A percentile compares a stretch with the other conserved stretches of the same genome.
Conservation (phyloP, 345 rosid genomes). For the Mangifera indica region DNA sequence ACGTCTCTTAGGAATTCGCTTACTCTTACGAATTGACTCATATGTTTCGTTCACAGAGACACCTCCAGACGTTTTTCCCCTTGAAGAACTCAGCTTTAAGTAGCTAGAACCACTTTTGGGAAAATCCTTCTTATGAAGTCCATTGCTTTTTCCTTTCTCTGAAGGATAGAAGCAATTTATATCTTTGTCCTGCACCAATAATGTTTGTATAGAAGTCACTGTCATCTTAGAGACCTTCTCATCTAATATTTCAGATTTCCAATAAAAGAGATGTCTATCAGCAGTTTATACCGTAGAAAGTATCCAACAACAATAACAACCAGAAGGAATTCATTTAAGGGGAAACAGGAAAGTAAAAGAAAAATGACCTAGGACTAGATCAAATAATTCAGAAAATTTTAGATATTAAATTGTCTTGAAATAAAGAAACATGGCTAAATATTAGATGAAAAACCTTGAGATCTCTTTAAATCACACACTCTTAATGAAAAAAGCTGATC, state of each 20-base stretch:
- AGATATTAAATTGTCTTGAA: neutral
- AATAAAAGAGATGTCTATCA: slow-evolving; percentile 3
- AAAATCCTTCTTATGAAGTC: slow-evolving; percentile 40
- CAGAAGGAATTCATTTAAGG: neutral
- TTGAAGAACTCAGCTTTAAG: slow-evolving; percentile 39
- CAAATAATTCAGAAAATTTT: neutral
- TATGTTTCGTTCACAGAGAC: slow-evolving; percentile 32
- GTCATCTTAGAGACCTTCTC: neutral
- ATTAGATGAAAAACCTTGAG: neutral
- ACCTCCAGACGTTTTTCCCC: slow-evolving; percentile 31
- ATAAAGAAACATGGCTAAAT: neutral
- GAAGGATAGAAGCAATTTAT: slow-evolving; percentile 14
- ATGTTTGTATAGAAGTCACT: slow-evolving; percentile 12
- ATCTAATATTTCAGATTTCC: neutral
- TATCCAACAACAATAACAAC: neutral
- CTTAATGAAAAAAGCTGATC: neutral
- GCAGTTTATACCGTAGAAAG: neutral
- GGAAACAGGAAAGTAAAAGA: neutral
- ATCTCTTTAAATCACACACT: neutral
- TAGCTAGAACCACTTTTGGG: slow-evolving; percentile 30
- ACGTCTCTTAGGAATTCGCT: slow-evolving; percentile 55
- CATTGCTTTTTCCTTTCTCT: slow-evolving; percentile 38
- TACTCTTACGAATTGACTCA: slow-evolving; percentile 48
- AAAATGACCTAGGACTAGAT: slow-evolving; percentile 8
- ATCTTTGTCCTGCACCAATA: slow-evolving; percentile 35